Evolutionary conservation across 352 stramenopile species (phyloP).

Genomic region (Peronospora destructor): DNA sequence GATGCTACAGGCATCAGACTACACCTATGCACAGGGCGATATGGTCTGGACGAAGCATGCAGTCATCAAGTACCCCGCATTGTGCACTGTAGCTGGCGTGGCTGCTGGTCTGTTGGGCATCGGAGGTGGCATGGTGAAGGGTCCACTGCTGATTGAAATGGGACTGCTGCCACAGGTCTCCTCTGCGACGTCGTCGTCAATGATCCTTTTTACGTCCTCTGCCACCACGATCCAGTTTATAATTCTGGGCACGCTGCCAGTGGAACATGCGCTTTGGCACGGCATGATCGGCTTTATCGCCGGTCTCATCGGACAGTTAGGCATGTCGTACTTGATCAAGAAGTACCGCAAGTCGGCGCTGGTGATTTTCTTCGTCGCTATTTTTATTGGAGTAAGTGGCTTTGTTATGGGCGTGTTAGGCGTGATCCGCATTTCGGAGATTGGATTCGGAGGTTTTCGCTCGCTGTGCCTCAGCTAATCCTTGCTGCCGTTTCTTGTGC

Average conservation of each 20-base stretch:
- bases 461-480: constrained; percentile 40
- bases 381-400: constrained; percentile 65
- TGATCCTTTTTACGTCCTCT: constrained; percentile 93
- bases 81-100: constrained; percentile 66
- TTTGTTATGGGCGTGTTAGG: constrained; percentile 69
- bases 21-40: constrained; percentile 93
- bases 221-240: constrained; percentile 93
- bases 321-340: constrained; percentile 87
- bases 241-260: constrained; percentile 87
- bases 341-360: constrained; percentile 84
- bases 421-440: constrained; percentile 40
- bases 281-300: constrained; percentile 89
- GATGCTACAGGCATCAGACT: constrained; percentile 63
- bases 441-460: constrained; percentile 70
- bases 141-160: constrained; percentile 87
- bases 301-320: constrained; percentile 88
- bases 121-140: constrained; percentile 88
- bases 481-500: constrained; percentile 2
- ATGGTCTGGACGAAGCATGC: constrained; percentile 90
- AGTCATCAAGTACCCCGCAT: constrained; percentile 76
- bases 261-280: constrained; percentile 88
- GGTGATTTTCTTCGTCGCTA: constrained; percentile 69
- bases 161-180: constrained; percentile 82
- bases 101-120: constrained; percentile 80
- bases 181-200: constrained; percentile 85